Evolutionary conservation across 2,329 filamentous ascomycete genomes (phyloP), one percentile per base, ranked within the genome.

Genomic region (Fusarium buharicum): DNA sequence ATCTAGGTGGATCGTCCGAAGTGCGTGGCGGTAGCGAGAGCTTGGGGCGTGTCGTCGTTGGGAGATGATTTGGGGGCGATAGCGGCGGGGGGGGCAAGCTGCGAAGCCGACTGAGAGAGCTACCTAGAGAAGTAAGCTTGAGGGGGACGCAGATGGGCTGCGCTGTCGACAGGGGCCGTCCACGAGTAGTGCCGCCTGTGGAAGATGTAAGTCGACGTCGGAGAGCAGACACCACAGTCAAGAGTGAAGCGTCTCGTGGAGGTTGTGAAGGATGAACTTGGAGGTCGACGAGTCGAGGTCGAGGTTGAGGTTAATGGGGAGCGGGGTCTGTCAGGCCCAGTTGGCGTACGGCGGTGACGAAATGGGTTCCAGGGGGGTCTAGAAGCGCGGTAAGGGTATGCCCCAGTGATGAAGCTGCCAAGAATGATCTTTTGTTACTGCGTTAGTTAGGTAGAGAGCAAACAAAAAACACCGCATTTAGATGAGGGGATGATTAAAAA

Each of bases 311-410:
- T 43, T 55, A 31, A 57, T 47, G 41, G 54, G 50, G 68, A 69
- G 68, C 68, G 68, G 68, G 68, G 68, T 70, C 64, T 51, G 46
- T 17, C 54, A 56, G 54, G 62, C 46, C 62, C 53, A 63, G 57
- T 61, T 57, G 51, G 67, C 56, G 62, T 44, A 58, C 67, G 47
- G 67, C 62, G 68, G 68, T 70, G 68, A 70, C 68, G 68, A 68
- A 70, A 70, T 69, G 47, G 47, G 38, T 18, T 58, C 52, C 62
- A 58, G 61, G 47, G 50, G 55, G 36, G 14, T 33, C 44, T 46
- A 11, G 51, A 57, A 57, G 50, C 46, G 62, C 41, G 52, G 62
- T 53, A 58, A 56, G 49, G 58, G 57, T 27, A 38, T 48, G 54
- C 50, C 49, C 44, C 30, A 49, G 43, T 18, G 37, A 31, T 28